Conservation (phyloP, 345 rosid species). For the Anastatica hierochuntica region DNA sequence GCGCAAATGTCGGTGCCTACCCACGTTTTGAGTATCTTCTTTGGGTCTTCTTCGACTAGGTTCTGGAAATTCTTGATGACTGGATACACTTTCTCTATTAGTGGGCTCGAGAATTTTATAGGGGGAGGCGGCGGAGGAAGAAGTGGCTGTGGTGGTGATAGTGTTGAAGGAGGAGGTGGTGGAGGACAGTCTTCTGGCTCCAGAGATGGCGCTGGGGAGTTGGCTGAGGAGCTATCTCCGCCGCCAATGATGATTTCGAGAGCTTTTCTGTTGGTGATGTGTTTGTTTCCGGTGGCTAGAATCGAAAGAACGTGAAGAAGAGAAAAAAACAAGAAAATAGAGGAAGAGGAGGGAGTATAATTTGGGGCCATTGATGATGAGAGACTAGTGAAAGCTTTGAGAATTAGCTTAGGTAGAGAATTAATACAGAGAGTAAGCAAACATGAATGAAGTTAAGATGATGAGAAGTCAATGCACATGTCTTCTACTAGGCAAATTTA, state of each 20-base stretch:
- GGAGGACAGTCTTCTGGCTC: slow-evolving; percentile 12
- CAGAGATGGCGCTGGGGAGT: slow-evolving; percentile 4
- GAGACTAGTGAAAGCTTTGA: too few species aligned
- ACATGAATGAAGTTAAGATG: too few species aligned
- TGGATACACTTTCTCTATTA: slow-evolving; percentile 38
- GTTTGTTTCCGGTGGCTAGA: slow-evolving; percentile 5
- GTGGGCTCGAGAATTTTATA: slow-evolving; percentile 17
- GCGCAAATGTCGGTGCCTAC: slow-evolving; percentile 56
- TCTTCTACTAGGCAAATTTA: background rate
- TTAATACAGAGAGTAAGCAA: background rate
- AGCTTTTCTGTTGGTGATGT: slow-evolving; percentile 12
- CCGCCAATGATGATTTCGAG: slow-evolving; percentile 20
- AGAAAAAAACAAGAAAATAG: slow-evolving; percentile 9
- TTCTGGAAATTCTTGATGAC: slow-evolving; percentile 64
- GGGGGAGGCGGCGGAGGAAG: slow-evolving; percentile 3
- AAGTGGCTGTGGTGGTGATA: too few species aligned
- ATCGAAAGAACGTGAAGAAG: slow-evolving; percentile 7
- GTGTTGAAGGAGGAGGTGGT: too few species aligned
- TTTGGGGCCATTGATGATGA: slow-evolving; percentile 4
- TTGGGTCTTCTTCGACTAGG: slow-evolving; percentile 54
- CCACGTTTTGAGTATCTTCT: slow-evolving; percentile 62
- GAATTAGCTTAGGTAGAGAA: background rate
- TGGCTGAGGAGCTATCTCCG: background rate
- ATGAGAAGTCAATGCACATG: slow-evolving; percentile 19
- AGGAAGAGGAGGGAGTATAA: background rate